Percentiles rank a stretch among this genome's conserved stretches.
Conservation (phyloP, 768 basidiomycete genomes). For the Leccinum rimulosum region DNA sequence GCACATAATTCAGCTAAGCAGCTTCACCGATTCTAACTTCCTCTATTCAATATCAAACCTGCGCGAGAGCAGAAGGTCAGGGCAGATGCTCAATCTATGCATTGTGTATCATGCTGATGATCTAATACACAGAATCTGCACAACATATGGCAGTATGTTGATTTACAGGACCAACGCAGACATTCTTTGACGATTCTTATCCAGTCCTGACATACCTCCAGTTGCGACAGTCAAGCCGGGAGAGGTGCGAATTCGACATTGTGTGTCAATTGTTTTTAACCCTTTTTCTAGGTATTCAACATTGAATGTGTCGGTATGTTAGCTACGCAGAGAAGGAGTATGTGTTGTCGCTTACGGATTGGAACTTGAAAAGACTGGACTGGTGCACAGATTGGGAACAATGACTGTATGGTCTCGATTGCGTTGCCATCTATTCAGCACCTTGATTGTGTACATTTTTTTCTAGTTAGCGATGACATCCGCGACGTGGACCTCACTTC, state of each 20-base stretch:
- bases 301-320: constrained; percentile 62
- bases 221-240: constrained; percentile 61
- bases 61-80: constrained; percentile 57
- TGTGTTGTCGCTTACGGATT: neutral
- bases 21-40: neutral
- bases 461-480: constrained; percentile 62
- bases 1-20: constrained; percentile 14
- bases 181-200: neutral
- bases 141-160: constrained; percentile 71
- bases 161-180: neutral
- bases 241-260: constrained; percentile 33
- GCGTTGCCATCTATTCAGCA: neutral
- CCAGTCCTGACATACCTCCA: constrained; percentile 63
- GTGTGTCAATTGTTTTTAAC: neutral
- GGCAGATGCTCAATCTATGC: neutral
- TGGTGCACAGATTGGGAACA: constrained; percentile 75
- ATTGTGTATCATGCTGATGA: neutral
- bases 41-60: constrained; percentile 30
- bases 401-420: constrained; percentile 50
- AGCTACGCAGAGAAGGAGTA: neutral
- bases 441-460: neutral
- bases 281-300: constrained; percentile 54
- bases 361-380: constrained; percentile 59
- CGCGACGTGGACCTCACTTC: constrained; percentile 61
- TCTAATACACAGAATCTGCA: constrained; percentile 50